Evolutionary conservation across 805 yeast species (phyloP).

Genomic region (Teunomyces cretensis): DNA sequence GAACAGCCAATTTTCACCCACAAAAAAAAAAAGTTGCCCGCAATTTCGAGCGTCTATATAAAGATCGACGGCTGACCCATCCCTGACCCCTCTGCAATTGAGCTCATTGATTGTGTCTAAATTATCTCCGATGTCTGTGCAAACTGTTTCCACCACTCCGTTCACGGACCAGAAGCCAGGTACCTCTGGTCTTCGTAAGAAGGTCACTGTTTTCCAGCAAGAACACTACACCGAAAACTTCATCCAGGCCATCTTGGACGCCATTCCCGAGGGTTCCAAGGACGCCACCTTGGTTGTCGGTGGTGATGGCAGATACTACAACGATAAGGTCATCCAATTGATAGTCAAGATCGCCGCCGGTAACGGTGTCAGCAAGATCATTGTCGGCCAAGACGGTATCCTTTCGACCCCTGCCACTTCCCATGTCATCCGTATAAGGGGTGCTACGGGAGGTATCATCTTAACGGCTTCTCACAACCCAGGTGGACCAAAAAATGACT

Average conservation of each 20-base stretch:
- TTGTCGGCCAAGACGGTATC: constrained; percentile 85
- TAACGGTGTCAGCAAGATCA: constrained; percentile 81
- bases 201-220: constrained; percentile 79
- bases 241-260: constrained; percentile 77
- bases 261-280: constrained; percentile 86
- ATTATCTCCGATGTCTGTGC: constrained; percentile 7
- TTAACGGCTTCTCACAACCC: constrained; percentile 97
- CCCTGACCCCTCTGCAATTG: not conserved
- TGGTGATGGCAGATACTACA: constrained; percentile 95
- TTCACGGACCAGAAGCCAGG: constrained; percentile 96
- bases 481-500: constrained; percentile 89
- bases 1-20: not conserved
- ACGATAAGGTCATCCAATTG: constrained; percentile 73
- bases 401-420: constrained; percentile 96
- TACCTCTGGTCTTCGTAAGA: constrained; percentile 94
- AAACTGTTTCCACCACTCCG: constrained; percentile 60
- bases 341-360: constrained; percentile 87
- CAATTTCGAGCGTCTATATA: not conserved
- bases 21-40: not conserved
- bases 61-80: not conserved
- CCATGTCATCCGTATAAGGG: constrained; percentile 75
- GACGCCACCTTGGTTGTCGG: constrained; percentile 84
- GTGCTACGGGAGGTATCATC: constrained; percentile 91
- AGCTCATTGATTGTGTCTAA: too few relatives aligned
- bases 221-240: constrained; percentile 88